Percentiles rank a stretch among this genome's conserved stretches.
phyloP scores from a whole-genome alignment of 108 stramenopile species.

The Phaeodactylum tricornutum region DNA sequence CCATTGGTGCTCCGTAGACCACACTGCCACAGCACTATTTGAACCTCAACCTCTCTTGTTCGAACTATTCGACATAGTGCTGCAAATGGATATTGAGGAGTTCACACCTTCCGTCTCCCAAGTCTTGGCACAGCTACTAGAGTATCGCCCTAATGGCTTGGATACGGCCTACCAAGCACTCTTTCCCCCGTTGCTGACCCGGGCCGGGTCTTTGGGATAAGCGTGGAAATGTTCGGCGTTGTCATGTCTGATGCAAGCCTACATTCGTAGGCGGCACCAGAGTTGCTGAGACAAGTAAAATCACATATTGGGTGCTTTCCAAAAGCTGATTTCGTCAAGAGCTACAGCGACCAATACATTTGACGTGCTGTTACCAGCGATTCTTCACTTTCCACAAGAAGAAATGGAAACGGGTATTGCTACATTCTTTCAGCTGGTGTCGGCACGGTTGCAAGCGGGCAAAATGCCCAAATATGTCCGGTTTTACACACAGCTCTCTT shows the following conservation, averaged over 20 bases:
- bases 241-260: constrained; percentile 78
- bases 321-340: constrained; percentile 75
- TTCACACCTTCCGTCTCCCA: constrained; percentile 98
- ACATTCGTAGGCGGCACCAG: constrained; percentile 64
- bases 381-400: constrained; percentile 44
- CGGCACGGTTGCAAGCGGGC: constrained; percentile 52
- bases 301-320: constrained; percentile 61
- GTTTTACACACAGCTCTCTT: constrained; percentile 50
- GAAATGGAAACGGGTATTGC: constrained; percentile 36
- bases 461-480: constrained; percentile 38
- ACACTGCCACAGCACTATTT: constrained; percentile 45
- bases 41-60: constrained; percentile 88
- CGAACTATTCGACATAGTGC: constrained; percentile 82
- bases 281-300: constrained; percentile 40
- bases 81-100: constrained; percentile 92
- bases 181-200: constrained; percentile 78
- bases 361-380: constrained; percentile 54
- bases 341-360: constrained; percentile 68
- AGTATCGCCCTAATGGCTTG: constrained; percentile 55
- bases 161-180: constrained; percentile 66
- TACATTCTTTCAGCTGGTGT: constrained; percentile 52
- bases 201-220: constrained; percentile 85
- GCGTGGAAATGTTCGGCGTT: constrained; percentile 91
- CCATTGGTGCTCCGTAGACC: constrained; percentile 61
- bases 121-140: constrained; percentile 89